phyloP scores from a whole-genome alignment of 345 rosid genomes.

The Camelina sativa region DNA sequence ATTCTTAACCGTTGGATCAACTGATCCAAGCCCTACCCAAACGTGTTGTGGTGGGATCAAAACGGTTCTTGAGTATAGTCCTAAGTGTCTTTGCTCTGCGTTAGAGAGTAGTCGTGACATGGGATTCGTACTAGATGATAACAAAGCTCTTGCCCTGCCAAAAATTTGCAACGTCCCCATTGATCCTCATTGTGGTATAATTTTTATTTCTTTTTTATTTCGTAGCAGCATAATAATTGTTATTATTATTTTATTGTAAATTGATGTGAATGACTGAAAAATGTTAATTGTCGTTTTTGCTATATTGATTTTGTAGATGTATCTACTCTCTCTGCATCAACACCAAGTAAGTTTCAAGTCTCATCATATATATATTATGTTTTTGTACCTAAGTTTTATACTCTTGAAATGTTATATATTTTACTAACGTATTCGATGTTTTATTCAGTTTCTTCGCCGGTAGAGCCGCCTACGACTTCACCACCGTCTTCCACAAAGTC shows the following conservation, averaged over 20 bases:
- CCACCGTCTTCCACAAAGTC: background rate
- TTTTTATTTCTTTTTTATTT: background rate
- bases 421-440: background rate
- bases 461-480: background rate
- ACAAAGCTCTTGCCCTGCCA: conserved; percentile 42
- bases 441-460: background rate
- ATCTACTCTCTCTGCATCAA: background rate
- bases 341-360: conserved; percentile 11
- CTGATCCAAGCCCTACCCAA: conserved; percentile 8
- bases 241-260: too few species aligned
- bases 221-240: background rate
- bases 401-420: background rate
- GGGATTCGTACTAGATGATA: conserved; percentile 47
- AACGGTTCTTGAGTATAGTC: conserved; percentile 27
- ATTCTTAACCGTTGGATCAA: conserved; percentile 22
- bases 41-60: conserved; percentile 36
- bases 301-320: background rate
- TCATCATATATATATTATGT: background rate
- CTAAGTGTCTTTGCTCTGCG: conserved; percentile 48
- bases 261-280: background rate
- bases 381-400: background rate
- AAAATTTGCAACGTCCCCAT: conserved; percentile 40
- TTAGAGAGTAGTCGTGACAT: conserved; percentile 35
- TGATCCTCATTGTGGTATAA: conserved; percentile 34
- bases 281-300: background rate